Conservation (phyloP, 257 asterid species). For the Plantago ovata region DNA sequence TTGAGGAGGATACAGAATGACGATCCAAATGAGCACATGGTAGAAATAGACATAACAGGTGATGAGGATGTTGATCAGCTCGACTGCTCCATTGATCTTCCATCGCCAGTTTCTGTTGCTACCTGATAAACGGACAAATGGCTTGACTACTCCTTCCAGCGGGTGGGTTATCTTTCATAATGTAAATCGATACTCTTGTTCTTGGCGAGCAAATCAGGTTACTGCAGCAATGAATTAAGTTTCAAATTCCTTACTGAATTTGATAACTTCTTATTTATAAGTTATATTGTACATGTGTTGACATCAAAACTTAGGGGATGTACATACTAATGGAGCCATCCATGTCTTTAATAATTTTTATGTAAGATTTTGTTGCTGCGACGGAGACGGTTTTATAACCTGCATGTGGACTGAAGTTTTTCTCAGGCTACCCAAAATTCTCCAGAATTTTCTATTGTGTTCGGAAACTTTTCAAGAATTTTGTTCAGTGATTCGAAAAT, state of each 20-base stretch:
- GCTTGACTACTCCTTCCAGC: constrained; percentile 47
- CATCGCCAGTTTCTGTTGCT: constrained; percentile 45
- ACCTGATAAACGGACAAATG: constrained; percentile 32
- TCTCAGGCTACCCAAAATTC: too few species aligned
- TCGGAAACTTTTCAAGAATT: too few species aligned
- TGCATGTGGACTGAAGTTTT: too few species aligned
- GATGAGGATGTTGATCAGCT: constrained; percentile 40
- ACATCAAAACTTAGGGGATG: neutral
- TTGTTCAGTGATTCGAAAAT: too few species aligned
- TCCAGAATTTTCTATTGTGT: too few species aligned
- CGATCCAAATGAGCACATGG: constrained; percentile 42
- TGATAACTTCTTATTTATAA: neutral
- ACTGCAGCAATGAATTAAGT: constrained; percentile 13
- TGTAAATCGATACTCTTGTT: constrained; percentile 7
- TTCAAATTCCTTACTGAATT: constrained; percentile 9
- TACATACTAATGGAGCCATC: neutral
- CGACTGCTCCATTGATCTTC: constrained; percentile 30
- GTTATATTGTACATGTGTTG: neutral
- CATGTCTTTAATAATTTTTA: neutral
- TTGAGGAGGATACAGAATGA: constrained; percentile 53
- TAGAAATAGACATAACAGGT: constrained; percentile 51
- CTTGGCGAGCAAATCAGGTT: constrained; percentile 9
- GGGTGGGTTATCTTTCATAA: constrained; percentile 22
- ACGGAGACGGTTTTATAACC: too few species aligned
- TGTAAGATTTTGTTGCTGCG: neutral